Evolutionary conservation across 148 eudicot species (phyloP).

Genomic region (Persicaria tinctoria): DNA sequence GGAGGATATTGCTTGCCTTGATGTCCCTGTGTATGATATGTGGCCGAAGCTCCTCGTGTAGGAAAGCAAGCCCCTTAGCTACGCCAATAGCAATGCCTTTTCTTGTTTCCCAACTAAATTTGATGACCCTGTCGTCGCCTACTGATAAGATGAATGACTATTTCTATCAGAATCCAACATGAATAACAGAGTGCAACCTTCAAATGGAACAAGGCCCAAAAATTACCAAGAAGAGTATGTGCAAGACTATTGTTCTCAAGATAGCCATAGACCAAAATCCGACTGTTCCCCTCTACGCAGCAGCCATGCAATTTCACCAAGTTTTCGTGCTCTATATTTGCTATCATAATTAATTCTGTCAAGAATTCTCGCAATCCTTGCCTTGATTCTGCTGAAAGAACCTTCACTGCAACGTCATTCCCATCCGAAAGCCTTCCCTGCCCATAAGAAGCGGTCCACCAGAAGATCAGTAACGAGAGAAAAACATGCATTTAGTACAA

Average conservation of each 20-base stretch:
- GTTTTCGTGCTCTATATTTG: slow-evolving; percentile 68
- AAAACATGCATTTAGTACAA: neutral
- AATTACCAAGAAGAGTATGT: slow-evolving; percentile 64
- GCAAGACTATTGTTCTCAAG: slow-evolving; percentile 81
- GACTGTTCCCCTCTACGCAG: slow-evolving; percentile 55
- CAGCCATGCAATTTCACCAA: slow-evolving; percentile 76
- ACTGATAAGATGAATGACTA: slow-evolving; percentile 26
- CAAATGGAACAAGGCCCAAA: neutral
- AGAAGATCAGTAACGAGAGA: slow-evolving; percentile 2
- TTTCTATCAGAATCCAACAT: neutral
- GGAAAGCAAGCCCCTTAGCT: slow-evolving; percentile 75
- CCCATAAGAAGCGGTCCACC: slow-evolving; percentile 8
- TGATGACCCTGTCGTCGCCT: slow-evolving; percentile 24
- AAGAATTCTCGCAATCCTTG: slow-evolving; percentile 71
- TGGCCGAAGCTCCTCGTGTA: slow-evolving; percentile 71
- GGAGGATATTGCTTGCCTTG: slow-evolving; percentile 86
- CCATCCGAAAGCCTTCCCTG: slow-evolving; percentile 76
- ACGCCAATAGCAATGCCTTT: slow-evolving; percentile 56
- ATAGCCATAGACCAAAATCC: slow-evolving; percentile 76
- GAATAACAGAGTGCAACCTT: slow-evolving; percentile 8
- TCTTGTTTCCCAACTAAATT: slow-evolving; percentile 57
- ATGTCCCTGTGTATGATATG: slow-evolving; percentile 84
- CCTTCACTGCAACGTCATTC: slow-evolving; percentile 60
- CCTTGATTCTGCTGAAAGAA: slow-evolving; percentile 68
- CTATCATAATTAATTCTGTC: slow-evolving; percentile 58